Percentiles rank a stretch among this genome's conserved stretches.
Evolutionary conservation across 495 filamentous ascomycete genomes (phyloP).

Genomic region (Hypoxylon trugodes): DNA sequence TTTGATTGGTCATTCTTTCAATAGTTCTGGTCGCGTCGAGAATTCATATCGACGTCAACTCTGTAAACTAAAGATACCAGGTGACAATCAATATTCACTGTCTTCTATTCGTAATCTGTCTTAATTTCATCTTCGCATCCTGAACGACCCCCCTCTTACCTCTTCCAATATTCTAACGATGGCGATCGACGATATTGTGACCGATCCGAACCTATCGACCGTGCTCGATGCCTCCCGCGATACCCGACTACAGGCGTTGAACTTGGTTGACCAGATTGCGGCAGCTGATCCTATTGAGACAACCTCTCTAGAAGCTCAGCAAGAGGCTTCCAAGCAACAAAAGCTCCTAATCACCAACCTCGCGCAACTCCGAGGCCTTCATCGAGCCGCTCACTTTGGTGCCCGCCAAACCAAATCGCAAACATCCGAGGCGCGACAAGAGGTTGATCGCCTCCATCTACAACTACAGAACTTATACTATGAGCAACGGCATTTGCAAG

Average conservation of each 20-base stretch:
- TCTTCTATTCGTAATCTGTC: not conserved
- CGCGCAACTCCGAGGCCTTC: constrained; percentile 80
- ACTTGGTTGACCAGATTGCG: constrained; percentile 66
- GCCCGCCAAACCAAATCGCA: constrained; percentile 86
- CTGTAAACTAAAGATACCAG: not conserved
- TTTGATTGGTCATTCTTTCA: constrained; percentile 14
- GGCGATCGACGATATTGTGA: constrained; percentile 67
- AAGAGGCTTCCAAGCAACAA: constrained; percentile 76
- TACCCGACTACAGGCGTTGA: constrained; percentile 75
- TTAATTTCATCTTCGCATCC: not conserved
- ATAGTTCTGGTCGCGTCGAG: not conserved
- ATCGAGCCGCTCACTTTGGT: constrained; percentile 79
- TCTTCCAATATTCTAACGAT: constrained; percentile 42
- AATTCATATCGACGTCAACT: not conserved
- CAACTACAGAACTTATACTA: constrained; percentile 97
- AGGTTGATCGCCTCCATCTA: constrained; percentile 90
- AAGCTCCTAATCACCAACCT: constrained; percentile 82
- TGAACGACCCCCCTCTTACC: not conserved
- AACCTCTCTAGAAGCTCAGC: constrained; percentile 58
- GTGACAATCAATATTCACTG: not conserved
- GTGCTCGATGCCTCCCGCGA: constrained; percentile 75
- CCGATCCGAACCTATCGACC: constrained; percentile 72
- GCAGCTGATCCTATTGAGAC: constrained; percentile 46
- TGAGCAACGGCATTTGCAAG: constrained; percentile 87
- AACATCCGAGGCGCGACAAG: constrained; percentile 86